phyloP scores from a whole-genome alignment of 23 red algal genomes.

The Porphyridium purpureum region DNA sequence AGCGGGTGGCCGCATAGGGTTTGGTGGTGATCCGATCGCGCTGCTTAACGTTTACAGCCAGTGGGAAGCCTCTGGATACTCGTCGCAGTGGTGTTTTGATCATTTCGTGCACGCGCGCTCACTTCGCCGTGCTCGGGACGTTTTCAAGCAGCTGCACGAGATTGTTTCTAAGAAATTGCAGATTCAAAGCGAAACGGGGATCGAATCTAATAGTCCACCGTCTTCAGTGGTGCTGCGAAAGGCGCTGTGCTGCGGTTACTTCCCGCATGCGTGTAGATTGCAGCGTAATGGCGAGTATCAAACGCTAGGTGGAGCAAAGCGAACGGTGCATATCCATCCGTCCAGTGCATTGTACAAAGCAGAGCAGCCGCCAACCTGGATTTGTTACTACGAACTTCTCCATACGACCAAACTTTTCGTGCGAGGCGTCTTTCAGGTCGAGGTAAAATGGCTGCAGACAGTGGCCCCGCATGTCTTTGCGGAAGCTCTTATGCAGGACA shows the following conservation, averaged over 20 bases:
- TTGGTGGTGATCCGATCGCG: conserved; percentile 37
- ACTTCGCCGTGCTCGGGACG: conserved; percentile 65
- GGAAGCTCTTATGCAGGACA: too few relatives aligned
- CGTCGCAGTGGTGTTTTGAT: conserved; percentile 77
- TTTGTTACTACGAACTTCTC: conserved; percentile 80
- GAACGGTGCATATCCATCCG: conserved; percentile 77
- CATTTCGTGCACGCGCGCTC: conserved; percentile 66
- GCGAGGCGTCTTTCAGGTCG: conserved; percentile 62
- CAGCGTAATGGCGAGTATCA: conserved; percentile 65
- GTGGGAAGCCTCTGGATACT: conserved; percentile 56
- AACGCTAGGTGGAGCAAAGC: conserved; percentile 49
- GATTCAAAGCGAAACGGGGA: conserved; percentile 3
- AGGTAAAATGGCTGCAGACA: conserved; percentile 49
- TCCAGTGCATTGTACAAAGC: conserved; percentile 43
- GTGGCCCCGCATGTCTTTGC: too few relatives aligned
- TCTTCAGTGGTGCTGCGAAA: conserved; percentile 33
- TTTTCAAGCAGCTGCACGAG: conserved; percentile 65
- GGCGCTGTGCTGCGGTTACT: conserved; percentile 62
- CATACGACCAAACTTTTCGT: conserved; percentile 74
- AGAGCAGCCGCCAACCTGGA: conserved; percentile 45
- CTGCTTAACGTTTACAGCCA: conserved; percentile 49
- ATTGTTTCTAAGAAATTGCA: conserved; percentile 22
- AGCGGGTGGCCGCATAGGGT: too few relatives aligned
- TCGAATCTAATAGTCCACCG: too few relatives aligned
- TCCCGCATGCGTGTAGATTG: conserved; percentile 56